Percentiles rank a stretch among this genome's conserved stretches.
phyloP scores from a whole-genome alignment of 176 grass and related monocot species.

The Alloteropsis semialata region DNA sequence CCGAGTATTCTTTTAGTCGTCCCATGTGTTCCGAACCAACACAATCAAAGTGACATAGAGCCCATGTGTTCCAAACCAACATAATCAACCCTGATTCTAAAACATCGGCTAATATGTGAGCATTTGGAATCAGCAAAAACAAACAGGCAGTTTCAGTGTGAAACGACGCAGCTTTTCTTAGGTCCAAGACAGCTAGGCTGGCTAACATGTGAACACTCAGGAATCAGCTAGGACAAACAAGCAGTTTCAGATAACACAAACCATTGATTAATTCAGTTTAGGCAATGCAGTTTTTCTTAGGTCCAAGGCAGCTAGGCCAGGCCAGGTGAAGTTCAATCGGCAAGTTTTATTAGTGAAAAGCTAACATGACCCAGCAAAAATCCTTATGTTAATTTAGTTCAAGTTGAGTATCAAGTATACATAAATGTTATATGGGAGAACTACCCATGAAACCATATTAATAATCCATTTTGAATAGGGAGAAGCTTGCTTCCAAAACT shows the following conservation, averaged over 20 bases:
- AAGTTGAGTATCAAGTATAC: neutral
- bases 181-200: neutral
- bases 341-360: neutral
- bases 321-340: neutral
- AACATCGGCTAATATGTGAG: neutral
- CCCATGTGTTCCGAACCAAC: neutral
- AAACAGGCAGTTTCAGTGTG: neutral
- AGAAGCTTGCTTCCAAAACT: neutral
- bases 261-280: neutral
- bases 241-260: neutral
- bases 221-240: neutral
- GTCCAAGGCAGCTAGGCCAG: neutral
- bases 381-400: neutral
- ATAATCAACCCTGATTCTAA: no score
- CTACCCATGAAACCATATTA: slow-evolving; percentile 3
- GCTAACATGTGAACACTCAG: neutral
- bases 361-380: neutral
- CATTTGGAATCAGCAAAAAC: neutral
- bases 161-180: neutral
- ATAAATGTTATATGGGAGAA: neutral
- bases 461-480: neutral
- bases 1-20: no score
- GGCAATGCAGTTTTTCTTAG: neutral
- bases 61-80: no score
- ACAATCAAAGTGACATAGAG: neutral